These are phyloP conservation scores for Infundibulicybe gibba DNA, from an alignment of 768 basidiomycete species.

Conservation along the genomic window DNA sequence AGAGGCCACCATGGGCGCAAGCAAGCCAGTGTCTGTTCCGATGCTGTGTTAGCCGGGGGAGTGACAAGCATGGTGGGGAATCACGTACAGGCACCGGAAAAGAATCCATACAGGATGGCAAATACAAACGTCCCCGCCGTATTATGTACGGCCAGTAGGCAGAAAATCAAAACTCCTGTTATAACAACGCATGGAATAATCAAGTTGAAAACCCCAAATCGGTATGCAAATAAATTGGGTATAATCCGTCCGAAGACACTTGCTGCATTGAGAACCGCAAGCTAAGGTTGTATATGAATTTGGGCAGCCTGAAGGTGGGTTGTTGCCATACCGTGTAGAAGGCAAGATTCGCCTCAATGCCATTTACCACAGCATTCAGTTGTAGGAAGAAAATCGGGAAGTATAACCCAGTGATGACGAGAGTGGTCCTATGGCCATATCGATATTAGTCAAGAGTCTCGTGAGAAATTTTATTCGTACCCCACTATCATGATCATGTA, in stretches of 20 bases:
- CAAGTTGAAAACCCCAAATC: slow-evolving; percentile 37
- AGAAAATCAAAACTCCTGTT: slow-evolving; percentile 35
- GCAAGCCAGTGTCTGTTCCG: background rate
- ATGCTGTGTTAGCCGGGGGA: background rate
- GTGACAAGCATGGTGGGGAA: background rate
- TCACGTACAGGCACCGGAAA: slow-evolving; percentile 39
- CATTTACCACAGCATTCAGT: slow-evolving; percentile 45
- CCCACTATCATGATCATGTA: slow-evolving; percentile 34
- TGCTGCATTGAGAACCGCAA: slow-evolving; percentile 43
- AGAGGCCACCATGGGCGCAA: background rate
- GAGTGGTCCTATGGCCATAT: slow-evolving; percentile 22
- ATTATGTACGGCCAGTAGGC: slow-evolving; percentile 34
- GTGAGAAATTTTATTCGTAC: slow-evolving; percentile 12
- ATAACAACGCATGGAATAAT: slow-evolving; percentile 27
- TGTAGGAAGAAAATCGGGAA: slow-evolving; percentile 58
- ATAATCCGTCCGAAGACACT: slow-evolving; percentile 44
- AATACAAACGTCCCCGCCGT: slow-evolving; percentile 32
- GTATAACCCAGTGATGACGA: slow-evolving; percentile 35
- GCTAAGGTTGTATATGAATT: slow-evolving; percentile 7
- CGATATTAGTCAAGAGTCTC: background rate
- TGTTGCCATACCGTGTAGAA: slow-evolving; percentile 46
- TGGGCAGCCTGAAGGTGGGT: background rate
- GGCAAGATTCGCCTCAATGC: slow-evolving; percentile 40
- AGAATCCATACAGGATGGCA: slow-evolving; percentile 42
- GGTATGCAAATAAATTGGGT: slow-evolving; percentile 36